Percentiles rank a stretch among this genome's conserved stretches.
Conservation (phyloP, 2,329 filamentous ascomycete genomes). For the Rhinocladiella similis region DNA sequence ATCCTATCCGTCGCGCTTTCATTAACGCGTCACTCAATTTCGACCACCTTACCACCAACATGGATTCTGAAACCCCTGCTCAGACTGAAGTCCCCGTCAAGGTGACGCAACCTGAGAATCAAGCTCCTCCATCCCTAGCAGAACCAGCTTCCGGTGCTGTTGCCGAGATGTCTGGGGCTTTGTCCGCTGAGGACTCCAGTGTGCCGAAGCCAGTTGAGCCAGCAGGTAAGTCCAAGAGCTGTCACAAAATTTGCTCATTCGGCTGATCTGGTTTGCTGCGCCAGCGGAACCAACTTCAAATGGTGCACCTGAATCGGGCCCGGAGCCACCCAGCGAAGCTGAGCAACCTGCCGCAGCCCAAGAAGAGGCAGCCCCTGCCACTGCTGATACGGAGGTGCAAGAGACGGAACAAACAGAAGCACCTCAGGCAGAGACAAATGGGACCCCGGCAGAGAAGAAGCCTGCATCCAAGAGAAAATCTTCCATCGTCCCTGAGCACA, state of each 20-base stretch:
- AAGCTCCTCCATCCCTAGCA: slow-evolving; percentile 26
- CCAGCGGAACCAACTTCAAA: slow-evolving; percentile 22
- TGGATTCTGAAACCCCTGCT: slow-evolving; percentile 16
- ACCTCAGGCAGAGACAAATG: slow-evolving; percentile 47
- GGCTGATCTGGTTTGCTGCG: no score
- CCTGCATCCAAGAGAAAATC: slow-evolving; percentile 69
- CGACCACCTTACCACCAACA: slow-evolving; percentile 6
- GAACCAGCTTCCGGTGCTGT: slow-evolving; percentile 26
- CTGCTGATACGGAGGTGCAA: slow-evolving; percentile 12
- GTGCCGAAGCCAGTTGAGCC: slow-evolving; percentile 33
- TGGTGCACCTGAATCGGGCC: slow-evolving; percentile 26
- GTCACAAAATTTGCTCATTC: not conserved
- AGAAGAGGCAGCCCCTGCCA: slow-evolving; percentile 24
- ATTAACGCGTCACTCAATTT: slow-evolving; percentile 16
- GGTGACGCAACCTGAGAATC: slow-evolving; percentile 24
- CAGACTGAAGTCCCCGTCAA: slow-evolving; percentile 26
- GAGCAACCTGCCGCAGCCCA: slow-evolving; percentile 35
- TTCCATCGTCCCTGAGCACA: slow-evolving; percentile 63
- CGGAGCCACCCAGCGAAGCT: slow-evolving; percentile 29
- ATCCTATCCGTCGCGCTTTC: not conserved
- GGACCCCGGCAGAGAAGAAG: slow-evolving; percentile 53
- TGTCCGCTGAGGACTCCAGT: slow-evolving; percentile 39
- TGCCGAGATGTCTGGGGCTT: slow-evolving; percentile 28
- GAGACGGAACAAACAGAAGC: slow-evolving; percentile 34
- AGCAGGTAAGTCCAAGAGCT: slow-evolving; percentile 27